phyloP scores from a whole-genome alignment of 2,329 filamentous ascomycete species.

The Lachnum nothofagi region DNA sequence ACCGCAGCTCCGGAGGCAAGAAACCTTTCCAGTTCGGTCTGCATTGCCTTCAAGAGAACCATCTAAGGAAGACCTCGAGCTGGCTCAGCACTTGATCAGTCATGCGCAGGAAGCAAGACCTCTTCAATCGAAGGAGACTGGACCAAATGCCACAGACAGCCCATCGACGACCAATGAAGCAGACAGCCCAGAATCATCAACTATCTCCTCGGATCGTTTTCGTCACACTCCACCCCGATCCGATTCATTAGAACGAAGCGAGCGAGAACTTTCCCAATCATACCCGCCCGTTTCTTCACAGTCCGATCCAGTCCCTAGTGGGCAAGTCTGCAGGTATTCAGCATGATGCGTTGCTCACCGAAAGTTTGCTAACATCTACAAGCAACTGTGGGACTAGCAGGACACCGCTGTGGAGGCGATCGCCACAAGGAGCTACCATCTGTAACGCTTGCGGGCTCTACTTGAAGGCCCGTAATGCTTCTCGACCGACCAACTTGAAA shows the following conservation, averaged over 20 bases:
- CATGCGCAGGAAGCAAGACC: conserved; percentile 18
- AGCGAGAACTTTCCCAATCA: conserved; percentile 19
- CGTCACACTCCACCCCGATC: conserved; percentile 18
- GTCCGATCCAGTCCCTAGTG: conserved; percentile 38
- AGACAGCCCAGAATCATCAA: conserved; percentile 15
- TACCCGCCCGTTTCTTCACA: conserved; percentile 10
- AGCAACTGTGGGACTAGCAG: conserved; percentile 94
- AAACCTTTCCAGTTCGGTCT: conserved; percentile 20
- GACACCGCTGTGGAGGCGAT: conserved; percentile 91
- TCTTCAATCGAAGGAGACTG: conserved; percentile 5
- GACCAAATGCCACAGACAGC: conserved; percentile 11
- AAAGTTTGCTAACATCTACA: conserved; percentile 15
- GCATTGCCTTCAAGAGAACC: conserved; percentile 20
- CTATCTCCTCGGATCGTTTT: conserved; percentile 12
- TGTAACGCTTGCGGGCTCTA: conserved; percentile 98
- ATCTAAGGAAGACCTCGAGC: conserved; percentile 26
- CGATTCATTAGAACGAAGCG: conserved; percentile 17
- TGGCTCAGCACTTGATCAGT: conserved; percentile 23
- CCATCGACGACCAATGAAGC: conserved; percentile 17
- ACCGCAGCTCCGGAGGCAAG: conserved; percentile 18
- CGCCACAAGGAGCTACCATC: conserved; percentile 87
- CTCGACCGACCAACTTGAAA: conserved; percentile 85
- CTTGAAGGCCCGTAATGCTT: conserved; percentile 84
- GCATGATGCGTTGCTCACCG: neutral
- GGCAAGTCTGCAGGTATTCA: conserved; percentile 67